phyloP scores from a whole-genome alignment of 495 filamentous ascomycete genomes.

The Apiosordaria backusii region DNA sequence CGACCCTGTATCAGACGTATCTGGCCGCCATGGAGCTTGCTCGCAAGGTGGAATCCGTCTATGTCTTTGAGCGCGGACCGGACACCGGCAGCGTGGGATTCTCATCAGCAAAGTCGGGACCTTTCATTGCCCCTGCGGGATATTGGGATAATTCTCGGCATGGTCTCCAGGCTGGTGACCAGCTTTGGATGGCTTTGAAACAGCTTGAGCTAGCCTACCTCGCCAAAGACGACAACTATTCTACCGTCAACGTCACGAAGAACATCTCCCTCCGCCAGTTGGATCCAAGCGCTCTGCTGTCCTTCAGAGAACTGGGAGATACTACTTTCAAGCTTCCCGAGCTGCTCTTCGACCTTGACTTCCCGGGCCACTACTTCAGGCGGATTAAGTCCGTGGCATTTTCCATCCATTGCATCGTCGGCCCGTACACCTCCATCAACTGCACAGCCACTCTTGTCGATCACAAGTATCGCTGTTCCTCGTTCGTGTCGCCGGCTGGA shows the following conservation, averaged over 20 bases:
- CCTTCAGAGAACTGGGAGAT: neutral
- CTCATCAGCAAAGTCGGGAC: neutral
- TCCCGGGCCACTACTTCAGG: conserved; percentile 44
- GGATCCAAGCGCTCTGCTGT: neutral
- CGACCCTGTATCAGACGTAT: neutral
- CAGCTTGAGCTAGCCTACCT: neutral
- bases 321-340: conserved; percentile 29
- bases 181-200: neutral
- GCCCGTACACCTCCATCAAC: neutral
- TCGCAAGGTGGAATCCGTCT: neutral
- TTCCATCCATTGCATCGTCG: conserved; percentile 26
- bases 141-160: neutral
- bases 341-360: conserved; percentile 42
- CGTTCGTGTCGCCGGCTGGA: neutral
- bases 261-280: neutral
- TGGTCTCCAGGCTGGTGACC: neutral
- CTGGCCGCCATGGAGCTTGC: neutral
- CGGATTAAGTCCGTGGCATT: conserved; percentile 28
- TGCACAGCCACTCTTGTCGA: neutral
- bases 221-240: neutral
- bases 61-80: neutral
- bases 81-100: neutral
- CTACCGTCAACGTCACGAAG: neutral
- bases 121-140: neutral
- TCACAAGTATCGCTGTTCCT: neutral